Evolutionary conservation across 75 land plant species (phyloP), one percentile per base, ranked within the genome.

Genomic region (Selaginella moellendorffii): DNA sequence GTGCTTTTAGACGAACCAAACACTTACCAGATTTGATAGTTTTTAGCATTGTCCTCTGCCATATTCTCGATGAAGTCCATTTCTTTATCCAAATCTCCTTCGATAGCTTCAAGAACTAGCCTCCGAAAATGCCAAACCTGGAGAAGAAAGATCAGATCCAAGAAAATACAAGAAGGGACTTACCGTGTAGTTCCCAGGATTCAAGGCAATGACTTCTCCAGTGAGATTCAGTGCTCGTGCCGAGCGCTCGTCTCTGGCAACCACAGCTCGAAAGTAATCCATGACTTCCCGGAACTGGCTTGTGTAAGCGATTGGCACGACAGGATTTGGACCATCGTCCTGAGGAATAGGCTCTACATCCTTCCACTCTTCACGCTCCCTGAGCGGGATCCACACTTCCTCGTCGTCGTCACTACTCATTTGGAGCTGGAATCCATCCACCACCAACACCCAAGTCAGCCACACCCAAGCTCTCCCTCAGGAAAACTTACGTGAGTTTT

Each of bases 61-160:
- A 82, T 36, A n/a, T 24, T 20, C 9, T 77, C 78, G 54, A 86
- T 65, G 52, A 73, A 89, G n/a, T 69, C 64, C 52, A 82, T 53
- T 78, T 93, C 98, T 20, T 82, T 80, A 54, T 25, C 60, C 67
- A 93, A 62, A 63, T 93, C 84, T 61, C 20, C 61, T 59, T 70
- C 29, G 36, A 93, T 65, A 9, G 81, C 69, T 74, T 93, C 87
- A 10, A 93, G 75, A 24, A 93, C 68, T 30, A 78, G 69, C 30
- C 96, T 84, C 72, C 98, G 83, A 67, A 93, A 93, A 69, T 93
- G 98, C 98, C 98, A 93, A 18, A 89, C 86, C 98, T 92, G 59
- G 9, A 62, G 19, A 52, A 27, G 30, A 51, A 56, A 36, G 10
- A 36, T 5, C 14, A 36, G 10, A 36, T 36, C 10, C 5, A 36